phyloP scores from a whole-genome alignment of 495 filamentous ascomycete genomes.

The Penicillium odoratum region DNA sequence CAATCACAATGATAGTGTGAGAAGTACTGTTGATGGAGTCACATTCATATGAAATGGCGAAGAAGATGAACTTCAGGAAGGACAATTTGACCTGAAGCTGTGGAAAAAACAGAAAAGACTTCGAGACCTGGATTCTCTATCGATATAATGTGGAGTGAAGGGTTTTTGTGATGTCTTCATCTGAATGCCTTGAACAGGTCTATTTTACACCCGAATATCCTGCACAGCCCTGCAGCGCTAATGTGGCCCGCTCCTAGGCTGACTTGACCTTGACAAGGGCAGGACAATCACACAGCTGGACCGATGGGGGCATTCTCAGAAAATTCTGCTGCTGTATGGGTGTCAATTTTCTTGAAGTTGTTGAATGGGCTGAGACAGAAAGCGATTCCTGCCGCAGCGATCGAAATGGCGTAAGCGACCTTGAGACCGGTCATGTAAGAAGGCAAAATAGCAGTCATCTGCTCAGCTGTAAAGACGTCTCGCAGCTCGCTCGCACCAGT shows the following conservation, averaged over 20 bases:
- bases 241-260: too few species aligned
- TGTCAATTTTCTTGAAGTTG: constrained; percentile 7
- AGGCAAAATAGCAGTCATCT: constrained; percentile 11
- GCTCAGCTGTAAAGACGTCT: constrained; percentile 36
- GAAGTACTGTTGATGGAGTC: constrained; percentile 11
- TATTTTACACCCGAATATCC: too few species aligned
- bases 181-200: too few species aligned
- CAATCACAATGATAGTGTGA: constrained; percentile 3
- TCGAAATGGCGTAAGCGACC: constrained; percentile 10
- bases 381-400: constrained; percentile 9
- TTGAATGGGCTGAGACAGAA: constrained; percentile 7
- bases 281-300: neutral
- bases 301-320: neutral
- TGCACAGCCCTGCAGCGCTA: too few species aligned
- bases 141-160: too few species aligned
- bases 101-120: constrained; percentile 16
- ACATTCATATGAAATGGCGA: constrained; percentile 19
- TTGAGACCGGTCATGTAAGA: constrained; percentile 15
- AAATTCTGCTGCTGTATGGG: neutral
- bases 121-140: neutral
- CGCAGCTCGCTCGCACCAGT: constrained; percentile 56
- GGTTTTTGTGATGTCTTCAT: too few species aligned
- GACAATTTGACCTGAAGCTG: constrained; percentile 15
- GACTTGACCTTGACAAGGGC: neutral
- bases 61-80: constrained; percentile 11